phyloP scores from a whole-genome alignment of 768 basidiomycete species.

The Leccinum rimulosum region DNA sequence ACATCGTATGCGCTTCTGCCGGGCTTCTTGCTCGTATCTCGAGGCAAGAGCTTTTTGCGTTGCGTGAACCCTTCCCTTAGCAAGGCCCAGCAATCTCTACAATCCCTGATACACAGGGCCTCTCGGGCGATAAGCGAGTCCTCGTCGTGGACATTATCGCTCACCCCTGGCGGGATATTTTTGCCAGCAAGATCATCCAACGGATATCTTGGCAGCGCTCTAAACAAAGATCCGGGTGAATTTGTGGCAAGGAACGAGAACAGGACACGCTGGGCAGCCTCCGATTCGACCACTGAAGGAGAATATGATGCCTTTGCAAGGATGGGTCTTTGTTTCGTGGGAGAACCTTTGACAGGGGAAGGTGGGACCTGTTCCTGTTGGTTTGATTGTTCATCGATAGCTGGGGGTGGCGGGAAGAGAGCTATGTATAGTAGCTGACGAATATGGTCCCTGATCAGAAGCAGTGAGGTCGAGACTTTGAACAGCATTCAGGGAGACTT shows the following conservation, averaged over 20 bases:
- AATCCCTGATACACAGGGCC: constrained; percentile 49
- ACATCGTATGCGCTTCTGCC: constrained; percentile 29
- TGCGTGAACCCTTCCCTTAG: constrained; percentile 53
- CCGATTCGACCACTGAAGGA: constrained; percentile 44
- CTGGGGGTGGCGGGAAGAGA: constrained; percentile 51
- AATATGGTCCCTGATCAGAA: constrained; percentile 50
- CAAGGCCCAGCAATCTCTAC: constrained; percentile 61
- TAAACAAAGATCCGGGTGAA: constrained; percentile 48
- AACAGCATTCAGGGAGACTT: constrained; percentile 28
- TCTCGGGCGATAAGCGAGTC: constrained; percentile 60
- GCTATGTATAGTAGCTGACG: constrained; percentile 69
- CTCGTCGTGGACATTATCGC: constrained; percentile 36
- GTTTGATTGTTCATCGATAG: constrained; percentile 12
- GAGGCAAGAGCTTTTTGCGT: constrained; percentile 26
- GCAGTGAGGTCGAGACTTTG: constrained; percentile 13
- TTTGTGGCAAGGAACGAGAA: constrained; percentile 57
- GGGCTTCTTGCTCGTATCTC: constrained; percentile 31
- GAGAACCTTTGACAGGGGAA: constrained; percentile 42
- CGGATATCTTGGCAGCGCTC: constrained; percentile 53
- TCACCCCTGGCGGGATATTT: constrained; percentile 1
- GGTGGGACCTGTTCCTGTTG: constrained; percentile 25
- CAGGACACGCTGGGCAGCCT: constrained; percentile 52
- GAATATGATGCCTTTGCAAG: constrained; percentile 40
- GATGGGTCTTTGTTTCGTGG: constrained; percentile 45
- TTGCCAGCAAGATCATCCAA: constrained; percentile 12